These are phyloP conservation scores for Antitrichia curtipendula DNA, from an alignment of 225 moss, liverwort and hornwort genomes.

Conservation along the genomic window DNA sequence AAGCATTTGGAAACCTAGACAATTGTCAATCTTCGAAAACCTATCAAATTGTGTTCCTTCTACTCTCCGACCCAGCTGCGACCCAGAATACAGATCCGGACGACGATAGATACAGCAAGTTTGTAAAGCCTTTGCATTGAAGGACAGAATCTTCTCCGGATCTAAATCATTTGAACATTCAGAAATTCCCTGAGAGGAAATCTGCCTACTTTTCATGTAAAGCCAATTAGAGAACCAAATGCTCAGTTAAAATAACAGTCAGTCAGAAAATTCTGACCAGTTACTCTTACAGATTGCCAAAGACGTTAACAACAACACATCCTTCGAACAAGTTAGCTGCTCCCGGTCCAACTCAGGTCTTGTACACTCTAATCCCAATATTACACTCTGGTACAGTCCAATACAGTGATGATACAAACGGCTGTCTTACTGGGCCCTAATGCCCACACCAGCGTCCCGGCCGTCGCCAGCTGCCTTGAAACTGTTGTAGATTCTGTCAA, in stretches of 20 bases:
- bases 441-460: constrained; percentile 19
- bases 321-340: neutral
- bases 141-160: neutral
- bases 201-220: neutral
- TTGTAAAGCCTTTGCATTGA: neutral
- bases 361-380: neutral
- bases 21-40: neutral
- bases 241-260: neutral
- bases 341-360: neutral
- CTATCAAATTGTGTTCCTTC: neutral
- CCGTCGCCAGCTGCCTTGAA: constrained; percentile 43
- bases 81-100: neutral
- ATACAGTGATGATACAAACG: neutral
- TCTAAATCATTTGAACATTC: neutral
- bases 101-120: neutral
- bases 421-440: neutral
- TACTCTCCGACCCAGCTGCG: neutral
- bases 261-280: neutral
- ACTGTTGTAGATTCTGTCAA: constrained; percentile 7
- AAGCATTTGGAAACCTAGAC: neutral
- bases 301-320: neutral
- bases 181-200: neutral
- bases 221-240: neutral
- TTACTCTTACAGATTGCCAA: neutral
- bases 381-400: neutral